phyloP scores from a whole-genome alignment of 2,329 filamentous ascomycete species.

The Colletotrichum sp. region DNA sequence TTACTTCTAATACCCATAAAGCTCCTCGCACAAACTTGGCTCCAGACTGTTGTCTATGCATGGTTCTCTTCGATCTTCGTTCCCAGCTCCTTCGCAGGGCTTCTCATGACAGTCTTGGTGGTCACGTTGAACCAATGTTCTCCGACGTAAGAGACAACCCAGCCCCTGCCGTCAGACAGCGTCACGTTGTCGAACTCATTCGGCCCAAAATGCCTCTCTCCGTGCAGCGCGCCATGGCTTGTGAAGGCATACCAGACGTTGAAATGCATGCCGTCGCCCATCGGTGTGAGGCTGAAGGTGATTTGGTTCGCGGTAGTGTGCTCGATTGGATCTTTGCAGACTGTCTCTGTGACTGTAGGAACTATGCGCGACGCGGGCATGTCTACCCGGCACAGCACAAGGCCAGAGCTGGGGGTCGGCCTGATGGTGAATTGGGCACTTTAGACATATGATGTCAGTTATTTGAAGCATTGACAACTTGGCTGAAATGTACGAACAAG shows the following conservation, averaged over 20 bases:
- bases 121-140: background rate
- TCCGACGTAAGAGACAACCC: background rate
- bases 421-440: background rate
- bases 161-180: background rate
- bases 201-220: background rate
- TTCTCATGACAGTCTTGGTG: background rate
- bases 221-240: background rate
- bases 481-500: background rate
- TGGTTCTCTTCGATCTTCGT: background rate
- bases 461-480: background rate
- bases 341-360: background rate
- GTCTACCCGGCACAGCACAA: constrained; percentile 10
- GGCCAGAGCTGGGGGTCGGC: constrained; percentile 3
- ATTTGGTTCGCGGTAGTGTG: background rate
- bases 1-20: background rate
- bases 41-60: background rate
- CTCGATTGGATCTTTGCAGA: background rate
- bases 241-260: constrained; percentile 18
- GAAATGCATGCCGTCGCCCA: constrained; percentile 11
- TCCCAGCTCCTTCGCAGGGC: background rate
- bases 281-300: constrained; percentile 10
- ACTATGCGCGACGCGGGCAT: constrained; percentile 5
- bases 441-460: background rate
- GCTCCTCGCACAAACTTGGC: background rate
- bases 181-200: background rate